Base-by-base conservation (phyloP, 805 yeast species). In the Yamadazyma sp. region DNA sequence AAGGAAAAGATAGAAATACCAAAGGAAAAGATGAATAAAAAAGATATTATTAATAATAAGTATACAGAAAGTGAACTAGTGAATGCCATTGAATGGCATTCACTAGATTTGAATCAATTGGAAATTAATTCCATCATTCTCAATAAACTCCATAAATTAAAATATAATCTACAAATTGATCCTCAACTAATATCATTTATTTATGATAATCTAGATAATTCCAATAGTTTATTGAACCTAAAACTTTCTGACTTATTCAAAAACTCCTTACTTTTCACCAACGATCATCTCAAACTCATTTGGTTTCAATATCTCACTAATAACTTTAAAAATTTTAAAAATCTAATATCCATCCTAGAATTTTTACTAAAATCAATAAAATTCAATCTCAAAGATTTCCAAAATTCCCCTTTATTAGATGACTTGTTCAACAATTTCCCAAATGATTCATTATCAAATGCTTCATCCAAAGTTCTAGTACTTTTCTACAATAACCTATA, bases 381-480 rank as follows among this genome's bases (percentile, higher is more conserved):
- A 22, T 22, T 11, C 23, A 22, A 9, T 22, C 23, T 11, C 11
- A 9, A 9, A 22, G 23, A 9, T 22, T 22, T 11, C 11, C 11
- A 22, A 9, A 22, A 22, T 22, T 11, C 11, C 9, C 23, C 30
- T 8, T 7, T 27, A 14, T 7, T 27, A 8, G 10, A 14, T 45
- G 3, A 59, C 59, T 7, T 69, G 83, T n/a, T 50, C 83, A 10
- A 47, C 58, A 2, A 55, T 68, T 12, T 78, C 83, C 61, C 58
- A 64, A 67, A 79, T 1, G 78, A 75, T 44, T 73, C 86, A 0
- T 53, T 86, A 36, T 81, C 93, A 0, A 83, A 78, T 40, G 73
- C 82, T 3, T 67, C 78, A 13, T 80, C 84, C n/a, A 82, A 77
- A 48, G 67, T 80, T 12, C 38, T 82, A 1, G 63, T 64, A 5